A percentile compares a stretch with the other conserved stretches of the same genome.
Conservation (phyloP, 495 filamentous ascomycete genomes). For the Neurospora terricola region DNA sequence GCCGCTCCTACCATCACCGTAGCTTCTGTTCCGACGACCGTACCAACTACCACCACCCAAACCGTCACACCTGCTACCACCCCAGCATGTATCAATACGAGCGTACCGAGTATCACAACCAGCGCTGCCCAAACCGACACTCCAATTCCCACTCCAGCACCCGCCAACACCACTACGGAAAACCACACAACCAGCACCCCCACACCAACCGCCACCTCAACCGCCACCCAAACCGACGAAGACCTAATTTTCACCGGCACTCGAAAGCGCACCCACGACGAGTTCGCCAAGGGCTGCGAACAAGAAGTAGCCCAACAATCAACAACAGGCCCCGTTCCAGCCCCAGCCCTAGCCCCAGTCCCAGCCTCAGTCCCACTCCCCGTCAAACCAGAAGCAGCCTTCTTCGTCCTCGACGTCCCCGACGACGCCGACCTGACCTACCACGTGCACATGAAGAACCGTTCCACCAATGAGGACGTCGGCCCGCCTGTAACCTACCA, state of each 20-base stretch:
- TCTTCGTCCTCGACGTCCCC: background rate
- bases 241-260: background rate
- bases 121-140: background rate
- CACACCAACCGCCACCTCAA: background rate
- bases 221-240: background rate
- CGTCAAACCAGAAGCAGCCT: background rate
- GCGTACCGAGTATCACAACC: background rate
- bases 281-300: background rate
- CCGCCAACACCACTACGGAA: background rate
- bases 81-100: background rate
- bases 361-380: background rate
- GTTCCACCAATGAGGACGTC: background rate
- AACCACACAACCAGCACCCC: background rate
- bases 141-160: background rate
- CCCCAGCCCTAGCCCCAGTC: background rate
- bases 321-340: background rate
- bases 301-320: background rate
- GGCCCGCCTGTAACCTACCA: background rate
- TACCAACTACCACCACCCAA: background rate
- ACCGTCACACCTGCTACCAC: background rate
- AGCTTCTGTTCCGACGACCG: background rate
- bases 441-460: conserved; percentile 3
- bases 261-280: background rate
- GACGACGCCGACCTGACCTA: background rate
- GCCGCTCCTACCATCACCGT: background rate